These are phyloP conservation scores for Malus orientalis DNA, from an alignment of 306 rosid genomes.

Conservation along the genomic window DNA sequence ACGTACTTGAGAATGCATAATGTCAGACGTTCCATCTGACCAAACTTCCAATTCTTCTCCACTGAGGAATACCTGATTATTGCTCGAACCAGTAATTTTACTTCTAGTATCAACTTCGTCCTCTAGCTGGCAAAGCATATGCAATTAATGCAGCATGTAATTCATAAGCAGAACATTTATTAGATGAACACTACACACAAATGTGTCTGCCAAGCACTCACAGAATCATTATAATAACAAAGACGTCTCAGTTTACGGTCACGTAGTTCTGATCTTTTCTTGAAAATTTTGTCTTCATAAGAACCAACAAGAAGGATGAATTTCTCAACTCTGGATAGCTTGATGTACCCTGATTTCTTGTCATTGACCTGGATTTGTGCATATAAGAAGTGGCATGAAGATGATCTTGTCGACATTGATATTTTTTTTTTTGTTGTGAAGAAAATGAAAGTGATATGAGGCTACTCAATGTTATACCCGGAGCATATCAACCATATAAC, in stretches of 20 bases:
- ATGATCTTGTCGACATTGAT: neutral
- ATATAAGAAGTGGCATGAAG: neutral
- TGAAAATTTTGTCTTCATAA: constrained; percentile 40
- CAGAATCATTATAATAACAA: constrained; percentile 4
- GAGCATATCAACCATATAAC: constrained; percentile 41
- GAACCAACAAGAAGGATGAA: constrained; percentile 40
- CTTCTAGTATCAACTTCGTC: constrained; percentile 8
- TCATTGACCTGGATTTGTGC: constrained; percentile 23
- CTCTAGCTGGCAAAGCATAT: constrained; percentile 4
- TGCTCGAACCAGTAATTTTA: neutral
- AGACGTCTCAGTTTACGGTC: constrained; percentile 14
- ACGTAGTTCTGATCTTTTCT: constrained; percentile 26
- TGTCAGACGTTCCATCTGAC: neutral
- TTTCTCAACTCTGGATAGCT: constrained; percentile 44
- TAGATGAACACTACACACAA: neutral
- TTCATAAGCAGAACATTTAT: neutral
- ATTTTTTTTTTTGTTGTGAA: neutral
- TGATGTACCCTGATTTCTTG: constrained; percentile 23
- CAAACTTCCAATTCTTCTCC: neutral
- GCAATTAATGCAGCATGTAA: neutral
- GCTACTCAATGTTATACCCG: constrained; percentile 20
- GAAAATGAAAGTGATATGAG: neutral
- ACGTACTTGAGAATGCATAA: neutral
- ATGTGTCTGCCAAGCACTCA: constrained; percentile 16
- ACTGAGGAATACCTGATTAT: neutral